Evolutionary conservation across 352 stramenopile genomes (phyloP).

Genomic region (Globisporangium paddicum): DNA sequence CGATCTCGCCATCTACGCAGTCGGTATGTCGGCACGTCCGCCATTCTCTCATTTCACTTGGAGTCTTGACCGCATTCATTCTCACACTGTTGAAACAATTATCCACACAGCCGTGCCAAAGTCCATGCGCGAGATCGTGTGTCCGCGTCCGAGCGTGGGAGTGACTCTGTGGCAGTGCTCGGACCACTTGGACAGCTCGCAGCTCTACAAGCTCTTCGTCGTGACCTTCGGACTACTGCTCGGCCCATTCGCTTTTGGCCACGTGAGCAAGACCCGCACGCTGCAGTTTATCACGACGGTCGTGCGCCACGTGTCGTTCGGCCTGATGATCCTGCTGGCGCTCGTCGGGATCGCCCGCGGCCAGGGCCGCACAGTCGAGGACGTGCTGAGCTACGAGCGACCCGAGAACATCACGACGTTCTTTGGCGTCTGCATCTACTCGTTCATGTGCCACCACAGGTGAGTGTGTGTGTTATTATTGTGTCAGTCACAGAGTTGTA

Average conservation of each 20-base stretch:
- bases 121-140: slow-evolving; percentile 81
- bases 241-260: slow-evolving; percentile 70
- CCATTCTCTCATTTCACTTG: neutral
- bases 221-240: slow-evolving; percentile 67
- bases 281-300: slow-evolving; percentile 77
- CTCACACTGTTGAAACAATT: neutral
- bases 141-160: slow-evolving; percentile 46
- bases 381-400: slow-evolving; percentile 74
- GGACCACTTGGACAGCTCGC: slow-evolving; percentile 60
- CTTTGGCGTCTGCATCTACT: slow-evolving; percentile 88
- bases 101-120: slow-evolving; percentile 78
- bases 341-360: slow-evolving; percentile 62
- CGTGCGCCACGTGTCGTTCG: slow-evolving; percentile 82
- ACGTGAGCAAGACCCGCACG: slow-evolving; percentile 80
- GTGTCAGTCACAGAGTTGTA: neutral
- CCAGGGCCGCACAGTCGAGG: slow-evolving; percentile 47
- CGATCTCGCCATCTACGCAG: slow-evolving; percentile 84
- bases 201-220: slow-evolving; percentile 83
- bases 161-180: slow-evolving; percentile 65
- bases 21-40: slow-evolving; percentile 51
- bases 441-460: slow-evolving; percentile 91
- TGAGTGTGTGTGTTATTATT: neutral
- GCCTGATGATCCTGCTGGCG: slow-evolving; percentile 78
- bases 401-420: slow-evolving; percentile 70
- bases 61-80: neutral